Evolutionary conservation across 2,329 filamentous ascomycete genomes (phyloP).

Genomic region (Nannizziopsis barbatae): DNA sequence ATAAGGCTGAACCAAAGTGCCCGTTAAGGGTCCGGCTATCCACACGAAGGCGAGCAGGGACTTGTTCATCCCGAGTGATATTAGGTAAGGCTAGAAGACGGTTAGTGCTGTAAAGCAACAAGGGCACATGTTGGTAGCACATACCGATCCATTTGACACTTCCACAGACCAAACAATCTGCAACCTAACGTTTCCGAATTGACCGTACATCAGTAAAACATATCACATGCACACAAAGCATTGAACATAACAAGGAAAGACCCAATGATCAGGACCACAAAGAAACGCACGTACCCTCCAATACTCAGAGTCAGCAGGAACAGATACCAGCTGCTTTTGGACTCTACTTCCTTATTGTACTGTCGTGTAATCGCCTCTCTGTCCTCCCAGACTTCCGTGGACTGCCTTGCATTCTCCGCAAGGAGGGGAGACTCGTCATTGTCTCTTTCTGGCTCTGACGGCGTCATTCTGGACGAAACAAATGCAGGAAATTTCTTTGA

Average conservation of each 20-base stretch:
- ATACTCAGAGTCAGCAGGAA: conserved; percentile 76
- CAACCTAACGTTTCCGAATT: conserved; percentile 39
- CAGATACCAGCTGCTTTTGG: conserved; percentile 77
- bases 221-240: no score
- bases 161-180: conserved; percentile 96
- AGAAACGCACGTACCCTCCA: conserved; percentile 46
- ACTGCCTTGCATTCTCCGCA: conserved; percentile 12
- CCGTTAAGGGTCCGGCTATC: conserved; percentile 71
- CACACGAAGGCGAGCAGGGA: conserved; percentile 72
- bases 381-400: conserved; percentile 16
- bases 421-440: conserved; percentile 16
- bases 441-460: conserved; percentile 12
- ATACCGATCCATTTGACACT: conserved; percentile 72
- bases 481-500: background rate
- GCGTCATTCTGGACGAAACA: conserved; percentile 1
- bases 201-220: background rate
- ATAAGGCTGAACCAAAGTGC: conserved; percentile 69
- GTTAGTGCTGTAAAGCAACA: background rate
- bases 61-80: conserved; percentile 73
- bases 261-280: background rate
- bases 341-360: conserved; percentile 42
- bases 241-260: no score
- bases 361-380: conserved; percentile 24
- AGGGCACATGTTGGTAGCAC: background rate
- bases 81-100: conserved; percentile 51